These are phyloP conservation scores for Silene conica DNA, from an alignment of 148 eudicot genomes.

Conservation along the genomic window DNA sequence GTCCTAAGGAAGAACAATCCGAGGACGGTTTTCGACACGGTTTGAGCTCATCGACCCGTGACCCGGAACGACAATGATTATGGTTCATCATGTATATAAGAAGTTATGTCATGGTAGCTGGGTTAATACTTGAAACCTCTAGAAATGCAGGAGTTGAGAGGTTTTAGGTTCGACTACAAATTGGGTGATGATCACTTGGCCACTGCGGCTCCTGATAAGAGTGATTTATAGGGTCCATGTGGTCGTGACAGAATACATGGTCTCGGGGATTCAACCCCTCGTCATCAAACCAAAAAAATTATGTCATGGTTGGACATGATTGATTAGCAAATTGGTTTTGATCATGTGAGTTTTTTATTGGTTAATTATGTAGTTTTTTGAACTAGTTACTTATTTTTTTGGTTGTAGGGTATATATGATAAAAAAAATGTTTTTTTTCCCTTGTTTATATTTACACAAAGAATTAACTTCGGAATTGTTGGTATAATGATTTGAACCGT, in stretches of 20 bases:
- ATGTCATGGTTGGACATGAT: background rate
- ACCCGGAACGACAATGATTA: constrained; percentile 16
- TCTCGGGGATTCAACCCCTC: no score
- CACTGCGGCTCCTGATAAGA: no score
- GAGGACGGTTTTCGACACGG: constrained; percentile 2
- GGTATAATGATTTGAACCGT: no score
- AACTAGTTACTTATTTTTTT: background rate
- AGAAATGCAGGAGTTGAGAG: no score
- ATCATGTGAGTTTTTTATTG: constrained; percentile 4
- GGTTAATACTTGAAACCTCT: no score
- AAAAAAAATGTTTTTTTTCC: background rate
- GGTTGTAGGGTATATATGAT: background rate
- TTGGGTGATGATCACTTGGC: no score
- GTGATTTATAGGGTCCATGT: no score
- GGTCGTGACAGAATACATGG: no score
- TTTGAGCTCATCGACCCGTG: background rate
- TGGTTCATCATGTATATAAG: background rate
- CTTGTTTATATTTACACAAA: no score
- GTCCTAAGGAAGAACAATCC: constrained; percentile 22
- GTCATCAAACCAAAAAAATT: no score
- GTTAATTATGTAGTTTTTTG: background rate
- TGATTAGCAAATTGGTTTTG: background rate
- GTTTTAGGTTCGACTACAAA: no score
- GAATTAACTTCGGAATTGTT: background rate
- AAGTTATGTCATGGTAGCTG: no score